Evolutionary conservation across 768 basidiomycete genomes (phyloP), one percentile per base, ranked within the genome.

Genomic region (Cantharellus cinnabarinus): DNA sequence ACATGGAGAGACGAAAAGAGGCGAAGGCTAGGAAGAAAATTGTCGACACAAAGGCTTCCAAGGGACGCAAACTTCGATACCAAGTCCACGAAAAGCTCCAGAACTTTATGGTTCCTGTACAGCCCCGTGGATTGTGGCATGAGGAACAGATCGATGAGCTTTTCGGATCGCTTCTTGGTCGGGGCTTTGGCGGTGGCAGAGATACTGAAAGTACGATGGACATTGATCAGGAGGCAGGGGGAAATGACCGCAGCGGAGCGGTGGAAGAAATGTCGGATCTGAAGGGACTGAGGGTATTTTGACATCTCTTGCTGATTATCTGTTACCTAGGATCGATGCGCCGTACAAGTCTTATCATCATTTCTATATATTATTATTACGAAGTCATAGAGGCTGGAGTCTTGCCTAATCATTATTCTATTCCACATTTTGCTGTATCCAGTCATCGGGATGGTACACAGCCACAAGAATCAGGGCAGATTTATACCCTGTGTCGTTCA

Each of bases 111-210:
- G 88, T 91, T 1, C 94, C 94, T 3, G 81, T 91, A 7, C 77
- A 79, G 4, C 63, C 64, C 20, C 65, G 71, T 0, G 52, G 52
- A 37, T 14, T 37, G 52, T 99, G 95, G 95, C 89, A 94, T 63
- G 90, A 97, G 61, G 89, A 90, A 66, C 95, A 98, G 71, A 78
- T 91, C 58, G 93, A 99, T 66, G 94, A 98, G 68, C 70, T 98
- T 58, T 98, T 99, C 70, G 76, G 81, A 35, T 89, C 86, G 38
- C 69, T 99, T 50, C 74, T 98, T 39, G 91, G 93, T 1, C 81
- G 76, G 67, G 83, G 83, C 20, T 65, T 65, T 55, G 70, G 71
- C 42, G 67, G 63, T 15, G 44, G 44, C 44, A 29, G 20, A 29
- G 20, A 29, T 29, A 29, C 20, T 1, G 20, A 29, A 29, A 29